Base-by-base conservation (phyloP, 75 land plant genomes). In the Ceratopteris richardii region DNA sequence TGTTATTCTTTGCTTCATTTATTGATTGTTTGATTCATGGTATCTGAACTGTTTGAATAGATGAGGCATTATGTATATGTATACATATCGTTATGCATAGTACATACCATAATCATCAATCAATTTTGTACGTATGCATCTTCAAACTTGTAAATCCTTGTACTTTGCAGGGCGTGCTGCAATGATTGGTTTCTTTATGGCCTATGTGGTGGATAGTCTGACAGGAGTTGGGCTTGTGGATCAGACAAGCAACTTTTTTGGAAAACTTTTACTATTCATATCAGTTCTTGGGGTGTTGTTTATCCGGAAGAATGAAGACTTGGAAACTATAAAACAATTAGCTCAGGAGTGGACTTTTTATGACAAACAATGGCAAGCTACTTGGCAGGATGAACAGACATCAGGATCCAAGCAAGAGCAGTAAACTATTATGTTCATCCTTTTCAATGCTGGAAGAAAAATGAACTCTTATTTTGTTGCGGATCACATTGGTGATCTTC, bases 291-390 rank as follows among this genome's bases (percentile, higher is more conserved):
- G 98, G 27, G 85, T 94, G 12, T 69, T 94, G 44, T 54, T 86
- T 7, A 72, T 89, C 51, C 46, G 98, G 54, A 89, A 89, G 75
- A 94, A 79, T 59, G 90, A 86, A 65, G 98, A 94, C 63, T 2
- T 86, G 5, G 81, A 76, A 1, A 94, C 58, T 22, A 29, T 94
- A 23, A 76, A 81, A 62, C 79, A 81, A 52, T 68, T 89, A 7
- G 28, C 73, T 1, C 77, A 83, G 30, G 98, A 94, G 71, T 81
- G 84, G 25, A 89, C 87, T 1, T 83, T 94, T 64, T 89, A 89
- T 43, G 98, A 94, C 75, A 86, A 86, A 77, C 98, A 94, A 67
- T 94, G 98, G 98, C 83, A 77, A 77, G 98, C 98, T 44, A 81
- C 98, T 14, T 94, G 95, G 95, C 71, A 88, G 66, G 97, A 88